phyloP scores from a whole-genome alignment of 2,329 filamentous ascomycete genomes.

The Seiridium unicorne region DNA sequence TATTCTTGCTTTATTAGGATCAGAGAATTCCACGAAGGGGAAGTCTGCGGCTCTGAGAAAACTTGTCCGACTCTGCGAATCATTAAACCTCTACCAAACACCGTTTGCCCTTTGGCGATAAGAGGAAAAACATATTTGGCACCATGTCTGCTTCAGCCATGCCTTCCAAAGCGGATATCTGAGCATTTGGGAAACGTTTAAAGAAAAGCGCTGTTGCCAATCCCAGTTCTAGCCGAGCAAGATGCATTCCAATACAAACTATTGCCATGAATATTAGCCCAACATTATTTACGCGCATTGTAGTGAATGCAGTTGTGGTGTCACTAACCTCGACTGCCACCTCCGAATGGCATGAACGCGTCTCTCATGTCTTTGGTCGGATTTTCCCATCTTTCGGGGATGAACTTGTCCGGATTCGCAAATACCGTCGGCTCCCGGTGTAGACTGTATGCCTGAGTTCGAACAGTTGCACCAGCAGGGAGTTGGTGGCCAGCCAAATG shows the following conservation, averaged over 20 bases:
- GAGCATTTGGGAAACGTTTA: conserved; percentile 37
- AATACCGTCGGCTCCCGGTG: conserved; percentile 42
- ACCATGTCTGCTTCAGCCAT: conserved; percentile 36
- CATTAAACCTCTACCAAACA: conserved; percentile 27
- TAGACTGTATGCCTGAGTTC: conserved; percentile 43
- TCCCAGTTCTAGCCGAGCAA: conserved; percentile 55
- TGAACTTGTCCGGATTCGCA: conserved; percentile 27
- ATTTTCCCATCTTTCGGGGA: conserved; percentile 5
- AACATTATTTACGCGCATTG: background rate
- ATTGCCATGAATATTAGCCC: background rate
- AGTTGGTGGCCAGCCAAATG: conserved; percentile 36
- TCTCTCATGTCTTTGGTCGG: conserved; percentile 41
- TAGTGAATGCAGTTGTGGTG: background rate
- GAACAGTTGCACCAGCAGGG: conserved; percentile 35
- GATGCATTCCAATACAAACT: conserved; percentile 55
- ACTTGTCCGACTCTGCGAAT: too few species aligned
- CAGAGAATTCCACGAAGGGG: too few species aligned
- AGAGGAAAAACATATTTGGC: conserved; percentile 30
- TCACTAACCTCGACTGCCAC: conserved; percentile 41
- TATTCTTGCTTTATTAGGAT: too few species aligned
- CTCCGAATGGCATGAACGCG: conserved; percentile 51
- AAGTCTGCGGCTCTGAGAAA: too few species aligned
- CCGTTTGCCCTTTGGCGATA: conserved; percentile 26
- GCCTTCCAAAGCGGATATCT: conserved; percentile 27
- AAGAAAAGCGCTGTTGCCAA: conserved; percentile 52